Base-by-base conservation (phyloP, 2,329 filamentous ascomycete species). In the Paecilomyces niveus region DNA sequence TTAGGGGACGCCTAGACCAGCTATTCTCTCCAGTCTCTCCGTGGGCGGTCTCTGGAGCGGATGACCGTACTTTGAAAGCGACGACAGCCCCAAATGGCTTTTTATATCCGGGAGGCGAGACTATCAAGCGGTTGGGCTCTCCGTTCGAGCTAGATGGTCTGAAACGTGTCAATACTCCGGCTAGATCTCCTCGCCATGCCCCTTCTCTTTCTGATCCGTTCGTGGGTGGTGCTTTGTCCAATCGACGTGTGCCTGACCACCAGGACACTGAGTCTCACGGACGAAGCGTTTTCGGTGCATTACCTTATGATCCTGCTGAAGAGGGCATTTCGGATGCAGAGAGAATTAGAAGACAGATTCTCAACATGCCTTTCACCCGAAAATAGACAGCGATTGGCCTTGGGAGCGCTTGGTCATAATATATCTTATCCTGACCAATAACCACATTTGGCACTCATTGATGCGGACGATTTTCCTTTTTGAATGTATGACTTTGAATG, bases 11-110 rank as follows among this genome's bases (percentile, higher is more conserved):
- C 56, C 74, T 86, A 33, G 76, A 82, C 52, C 77, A 80, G 58
- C 73, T 85, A 3, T 84, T 85, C 65, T 80, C 78, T 3, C 81
- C 81, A 6, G 78, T 78, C 9, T 74, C 74, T 0, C 73, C 68
- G 33, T 61, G 65, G 58, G 62, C 61, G 39, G 67, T 64, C 21
- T 67, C 67, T 57, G 63, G 66, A 56, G 58, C 64, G 22, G 66
- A 69, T 31, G 67, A 67, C 53, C 62, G 55, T 10, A 61, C 58
- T 3, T 64, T 64, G 31, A 49, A 61, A 18, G 56, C 62, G 49
- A 71, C 69, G 57, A 61, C 65, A 10, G 62, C 63, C 1, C 58
- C 61, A 39, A 67, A 71, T 13, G 63, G 64, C 11, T 62, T 75
- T 29, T 62, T 72, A 39, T 72, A 70, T 35, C 67, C 76, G 24